These are phyloP conservation scores for Diutina scorzettiae DNA, from an alignment of 1,139 yeast genomes.

Conservation along the genomic window DNA sequence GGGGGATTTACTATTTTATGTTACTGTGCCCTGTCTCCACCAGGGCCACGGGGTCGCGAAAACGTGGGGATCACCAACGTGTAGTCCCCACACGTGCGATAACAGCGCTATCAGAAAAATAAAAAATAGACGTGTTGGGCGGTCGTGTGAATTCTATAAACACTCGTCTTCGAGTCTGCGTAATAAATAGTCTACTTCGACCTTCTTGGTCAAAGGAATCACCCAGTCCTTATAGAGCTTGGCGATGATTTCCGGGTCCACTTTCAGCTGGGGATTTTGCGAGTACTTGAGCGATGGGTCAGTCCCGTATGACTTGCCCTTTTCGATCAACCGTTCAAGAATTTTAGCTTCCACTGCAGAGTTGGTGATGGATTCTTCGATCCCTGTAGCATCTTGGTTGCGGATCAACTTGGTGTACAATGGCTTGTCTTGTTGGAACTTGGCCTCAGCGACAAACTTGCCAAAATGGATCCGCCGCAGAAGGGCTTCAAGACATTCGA, in stretches of 20 bases:
- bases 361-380: conserved; percentile 76
- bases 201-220: conserved; percentile 88
- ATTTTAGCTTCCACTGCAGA: conserved; percentile 77
- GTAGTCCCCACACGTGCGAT: no score
- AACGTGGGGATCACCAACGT: conserved; percentile 2
- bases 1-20: no score
- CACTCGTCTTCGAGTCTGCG: conserved; percentile 62
- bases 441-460: conserved; percentile 93
- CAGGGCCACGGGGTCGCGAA: neutral
- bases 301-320: conserved; percentile 78
- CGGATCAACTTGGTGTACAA: conserved; percentile 52
- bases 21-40: no score
- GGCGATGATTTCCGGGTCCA: conserved; percentile 72
- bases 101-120: no score
- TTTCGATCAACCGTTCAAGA: conserved; percentile 60
- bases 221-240: conserved; percentile 76
- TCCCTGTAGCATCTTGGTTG: conserved; percentile 56
- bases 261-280: conserved; percentile 61
- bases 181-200: conserved; percentile 81
- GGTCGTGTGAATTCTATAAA: neutral
- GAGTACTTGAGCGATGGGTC: conserved; percentile 72
- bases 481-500: conserved; percentile 75
- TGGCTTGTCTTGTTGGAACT: conserved; percentile 60
- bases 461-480: conserved; percentile 97
- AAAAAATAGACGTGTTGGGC: no score